These are phyloP conservation scores for Tephrocybe rancida DNA, from an alignment of 768 basidiomycete genomes.

Conservation along the genomic window DNA sequence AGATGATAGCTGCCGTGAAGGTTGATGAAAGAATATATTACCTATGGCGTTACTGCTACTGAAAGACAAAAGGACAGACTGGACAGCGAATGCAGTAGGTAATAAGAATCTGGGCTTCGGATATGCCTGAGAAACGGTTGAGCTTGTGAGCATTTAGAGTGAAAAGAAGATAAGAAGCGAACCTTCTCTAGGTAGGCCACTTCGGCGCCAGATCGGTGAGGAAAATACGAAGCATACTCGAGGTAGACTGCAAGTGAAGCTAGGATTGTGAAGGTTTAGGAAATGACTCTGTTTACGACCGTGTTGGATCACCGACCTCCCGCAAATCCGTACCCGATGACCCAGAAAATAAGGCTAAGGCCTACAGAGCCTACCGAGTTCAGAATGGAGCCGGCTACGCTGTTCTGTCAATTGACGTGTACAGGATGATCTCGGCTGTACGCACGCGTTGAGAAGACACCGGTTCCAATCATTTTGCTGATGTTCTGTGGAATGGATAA, in stretches of 20 bases:
- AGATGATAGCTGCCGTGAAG: background rate
- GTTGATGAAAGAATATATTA: conserved; percentile 10
- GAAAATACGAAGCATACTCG: conserved; percentile 50
- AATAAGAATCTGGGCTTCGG: conserved; percentile 43
- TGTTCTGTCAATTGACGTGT: background rate
- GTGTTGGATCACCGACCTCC: conserved; percentile 24
- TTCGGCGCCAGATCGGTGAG: conserved; percentile 50
- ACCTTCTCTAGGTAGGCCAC: conserved; percentile 50
- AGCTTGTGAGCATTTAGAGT: background rate
- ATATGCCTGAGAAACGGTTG: conserved; percentile 34
- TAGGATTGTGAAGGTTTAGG: conserved; percentile 9
- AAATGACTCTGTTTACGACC: background rate
- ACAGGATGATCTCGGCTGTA: background rate
- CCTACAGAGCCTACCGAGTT: conserved; percentile 39
- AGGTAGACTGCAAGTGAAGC: conserved; percentile 41
- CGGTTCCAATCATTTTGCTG: conserved; percentile 41
- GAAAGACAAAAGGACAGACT: conserved; percentile 38
- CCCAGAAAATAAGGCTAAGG: conserved; percentile 41
- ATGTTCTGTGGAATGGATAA: conserved; percentile 25
- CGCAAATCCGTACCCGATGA: conserved; percentile 37
- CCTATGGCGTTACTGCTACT: conserved; percentile 41
- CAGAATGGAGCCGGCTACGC: conserved; percentile 35
- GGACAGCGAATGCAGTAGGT: conserved; percentile 44
- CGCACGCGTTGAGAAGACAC: conserved; percentile 34
- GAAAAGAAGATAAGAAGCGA: background rate